phyloP scores from a whole-genome alignment of 164 flowering plant genomes.

The Dillenia turbinata region DNA sequence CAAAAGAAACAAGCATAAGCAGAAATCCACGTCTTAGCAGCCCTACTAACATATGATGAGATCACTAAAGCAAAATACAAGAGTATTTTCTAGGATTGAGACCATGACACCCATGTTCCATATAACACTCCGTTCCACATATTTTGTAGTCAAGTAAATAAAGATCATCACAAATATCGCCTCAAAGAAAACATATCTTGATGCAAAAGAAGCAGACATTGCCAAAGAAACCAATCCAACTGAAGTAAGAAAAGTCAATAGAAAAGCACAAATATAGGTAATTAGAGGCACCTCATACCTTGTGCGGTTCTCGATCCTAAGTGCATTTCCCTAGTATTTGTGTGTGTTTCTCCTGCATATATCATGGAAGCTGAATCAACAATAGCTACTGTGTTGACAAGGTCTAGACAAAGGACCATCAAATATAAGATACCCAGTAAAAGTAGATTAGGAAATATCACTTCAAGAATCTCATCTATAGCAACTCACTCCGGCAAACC shows the following conservation, averaged over 20 bases:
- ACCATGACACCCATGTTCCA: slow-evolving; percentile 24
- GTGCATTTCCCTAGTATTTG: slow-evolving; percentile 9
- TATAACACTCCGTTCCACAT: slow-evolving; percentile 13
- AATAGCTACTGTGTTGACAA: background rate
- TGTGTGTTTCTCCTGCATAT: slow-evolving; percentile 1
- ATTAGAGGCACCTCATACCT: slow-evolving; percentile 1
- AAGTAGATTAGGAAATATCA: background rate
- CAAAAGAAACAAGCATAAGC: slow-evolving; percentile 15
- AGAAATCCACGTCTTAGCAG: background rate
- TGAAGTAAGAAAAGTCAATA: background rate
- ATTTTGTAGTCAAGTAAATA: slow-evolving; percentile 3
- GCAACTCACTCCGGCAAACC: background rate
- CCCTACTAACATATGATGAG: slow-evolving; percentile 6
- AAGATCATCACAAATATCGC: slow-evolving; percentile 2
- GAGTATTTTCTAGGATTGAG: slow-evolving; percentile 15
- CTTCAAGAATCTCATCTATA: background rate
- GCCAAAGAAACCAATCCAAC: slow-evolving; percentile 1
- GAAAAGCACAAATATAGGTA: background rate
- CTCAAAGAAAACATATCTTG: background rate
- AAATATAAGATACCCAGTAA: slow-evolving; percentile 6
- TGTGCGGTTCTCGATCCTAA: background rate
- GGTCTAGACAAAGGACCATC: slow-evolving; percentile 11
- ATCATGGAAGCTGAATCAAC: slow-evolving; percentile 10
- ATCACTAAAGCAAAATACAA: slow-evolving; percentile 6
- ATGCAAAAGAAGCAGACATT: background rate